Evolutionary conservation across 2,329 filamentous ascomycete genomes (phyloP).

Genomic region (Paracamarosporium sp.): DNA sequence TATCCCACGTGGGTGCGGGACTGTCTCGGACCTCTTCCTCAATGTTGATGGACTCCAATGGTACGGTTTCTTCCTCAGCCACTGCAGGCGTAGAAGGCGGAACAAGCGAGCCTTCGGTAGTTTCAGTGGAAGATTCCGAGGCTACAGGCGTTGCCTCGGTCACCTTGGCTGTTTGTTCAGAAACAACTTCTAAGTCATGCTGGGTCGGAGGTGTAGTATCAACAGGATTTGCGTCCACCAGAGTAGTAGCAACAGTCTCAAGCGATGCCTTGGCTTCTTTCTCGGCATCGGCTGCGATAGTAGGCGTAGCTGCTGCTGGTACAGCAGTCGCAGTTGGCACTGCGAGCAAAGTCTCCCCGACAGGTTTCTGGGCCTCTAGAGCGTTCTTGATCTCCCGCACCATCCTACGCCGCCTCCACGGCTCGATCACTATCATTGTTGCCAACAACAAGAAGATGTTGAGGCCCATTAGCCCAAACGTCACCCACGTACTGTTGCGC

Average conservation of each 20-base stretch:
- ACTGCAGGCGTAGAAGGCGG: slow-evolving; percentile 8
- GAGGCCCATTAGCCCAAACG: slow-evolving; percentile 96
- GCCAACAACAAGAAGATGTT: slow-evolving; percentile 89
- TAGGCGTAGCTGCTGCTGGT: slow-evolving; percentile 2
- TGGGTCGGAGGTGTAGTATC: background rate
- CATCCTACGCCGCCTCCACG: slow-evolving; percentile 82
- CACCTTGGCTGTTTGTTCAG: slow-evolving; percentile 13
- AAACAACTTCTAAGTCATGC: background rate
- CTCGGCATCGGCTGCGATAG: slow-evolving; percentile 29
- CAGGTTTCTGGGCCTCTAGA: slow-evolving; percentile 40
- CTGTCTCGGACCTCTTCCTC: slow-evolving; percentile 19
- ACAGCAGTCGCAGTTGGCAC: slow-evolving; percentile 1
- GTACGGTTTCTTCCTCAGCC: slow-evolving; percentile 15
- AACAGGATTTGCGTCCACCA: background rate
- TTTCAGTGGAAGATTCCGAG: slow-evolving; percentile 5
- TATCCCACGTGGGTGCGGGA: slow-evolving; percentile 12
- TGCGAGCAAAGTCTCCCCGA: slow-evolving; percentile 18
- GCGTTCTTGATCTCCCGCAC: slow-evolving; percentile 71
- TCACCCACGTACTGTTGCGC: slow-evolving; percentile 96
- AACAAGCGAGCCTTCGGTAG: background rate
- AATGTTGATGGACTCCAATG: slow-evolving; percentile 23
- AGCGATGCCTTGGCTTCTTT: slow-evolving; percentile 22
- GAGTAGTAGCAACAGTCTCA: background rate
- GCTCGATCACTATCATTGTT: slow-evolving; percentile 88
- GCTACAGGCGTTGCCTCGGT: slow-evolving; percentile 8